Evolutionary conservation across 2,329 filamentous ascomycete genomes (phyloP), one percentile per base, ranked within the genome.

Genomic region (Pestalotiopsis sp.): DNA sequence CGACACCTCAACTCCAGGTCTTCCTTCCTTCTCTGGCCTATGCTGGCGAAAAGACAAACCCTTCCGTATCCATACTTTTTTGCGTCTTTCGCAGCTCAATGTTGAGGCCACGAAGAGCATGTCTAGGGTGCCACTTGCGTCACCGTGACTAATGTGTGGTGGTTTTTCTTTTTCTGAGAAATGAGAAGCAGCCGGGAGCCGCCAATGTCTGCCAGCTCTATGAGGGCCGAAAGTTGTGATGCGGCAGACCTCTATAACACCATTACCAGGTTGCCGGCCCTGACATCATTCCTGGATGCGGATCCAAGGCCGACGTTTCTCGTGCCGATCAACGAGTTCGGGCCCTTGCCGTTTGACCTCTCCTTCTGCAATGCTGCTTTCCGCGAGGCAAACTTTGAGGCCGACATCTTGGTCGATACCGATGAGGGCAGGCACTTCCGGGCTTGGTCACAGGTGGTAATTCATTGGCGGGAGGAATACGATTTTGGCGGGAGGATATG

Each of bases 281-380:
- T 61, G 36, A 25, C 36, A 9, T 27, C 39, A 3, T 69, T 69
- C 52, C 31, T 69, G 65, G 63, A 69, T 20, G 65, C 68, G 31
- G 68, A 69, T 39, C 65, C 52, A 11, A 67, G 68, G 49, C 68
- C 68, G 38, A 67, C 68, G 20, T 69, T 69, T 31, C 27, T 69
- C 17, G 49, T 67, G 14, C 59, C 68, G 17, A 65, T 69, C 6
- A 52, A 65, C 38, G 59, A 61, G 57, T 31, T 36, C 9, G 52
- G 49, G 4, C 65, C 65, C 12, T 3, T 65, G 23, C 36, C 59
- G 4, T 69, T 69, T 61, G 31, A 49, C 11, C 38, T 69, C 6
- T 23, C 23, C 20, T 57, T 67, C 13, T 57, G 31, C 2, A 69
- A 69, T 31, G 58, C 27, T 20, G 58, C 68, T 17, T 67, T 69